These are phyloP conservation scores for Fusarium cicatricum DNA, from an alignment of 2,329 filamentous ascomycete species.

Conservation along the genomic window DNA sequence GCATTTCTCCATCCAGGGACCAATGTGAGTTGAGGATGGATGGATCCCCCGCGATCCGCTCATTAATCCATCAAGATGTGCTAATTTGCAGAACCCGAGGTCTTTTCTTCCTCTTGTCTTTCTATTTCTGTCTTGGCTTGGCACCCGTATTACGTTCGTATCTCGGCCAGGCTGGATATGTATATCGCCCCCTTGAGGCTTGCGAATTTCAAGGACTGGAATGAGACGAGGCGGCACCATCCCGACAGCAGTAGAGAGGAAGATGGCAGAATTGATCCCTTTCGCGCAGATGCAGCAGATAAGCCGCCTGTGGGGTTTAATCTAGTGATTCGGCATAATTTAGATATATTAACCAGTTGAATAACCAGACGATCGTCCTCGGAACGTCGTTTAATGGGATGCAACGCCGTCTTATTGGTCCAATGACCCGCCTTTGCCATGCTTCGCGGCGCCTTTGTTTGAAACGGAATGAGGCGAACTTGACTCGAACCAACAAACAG, in stretches of 20 bases:
- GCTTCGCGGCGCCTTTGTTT: not conserved
- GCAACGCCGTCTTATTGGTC: no score
- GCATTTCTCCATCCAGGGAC: not conserved
- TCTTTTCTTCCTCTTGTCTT: no score
- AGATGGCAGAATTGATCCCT: not conserved
- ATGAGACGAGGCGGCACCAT: not conserved
- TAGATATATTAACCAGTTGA: no score
- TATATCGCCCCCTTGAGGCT: not conserved
- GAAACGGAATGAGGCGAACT: constrained; percentile 3
- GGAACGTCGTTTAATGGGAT: constrained; percentile 20
- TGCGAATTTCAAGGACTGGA: constrained; percentile 5
- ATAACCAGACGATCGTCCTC: constrained; percentile 2
- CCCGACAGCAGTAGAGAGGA: not conserved
- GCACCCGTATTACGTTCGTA: no score
- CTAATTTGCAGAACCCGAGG: no score
- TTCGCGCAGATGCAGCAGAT: not conserved
- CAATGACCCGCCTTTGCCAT: constrained; percentile 32
- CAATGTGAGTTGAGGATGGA: not conserved
- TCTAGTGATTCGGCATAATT: no score
- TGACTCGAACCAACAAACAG: no score
- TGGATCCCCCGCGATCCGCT: constrained; percentile 1
- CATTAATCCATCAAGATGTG: constrained; percentile 5
- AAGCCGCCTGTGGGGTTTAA: no score
- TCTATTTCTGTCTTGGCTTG: no score
- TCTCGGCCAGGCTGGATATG: no score